Conservation (phyloP, 495 filamentous ascomycete species). For the Daldinia caldariorum region DNA sequence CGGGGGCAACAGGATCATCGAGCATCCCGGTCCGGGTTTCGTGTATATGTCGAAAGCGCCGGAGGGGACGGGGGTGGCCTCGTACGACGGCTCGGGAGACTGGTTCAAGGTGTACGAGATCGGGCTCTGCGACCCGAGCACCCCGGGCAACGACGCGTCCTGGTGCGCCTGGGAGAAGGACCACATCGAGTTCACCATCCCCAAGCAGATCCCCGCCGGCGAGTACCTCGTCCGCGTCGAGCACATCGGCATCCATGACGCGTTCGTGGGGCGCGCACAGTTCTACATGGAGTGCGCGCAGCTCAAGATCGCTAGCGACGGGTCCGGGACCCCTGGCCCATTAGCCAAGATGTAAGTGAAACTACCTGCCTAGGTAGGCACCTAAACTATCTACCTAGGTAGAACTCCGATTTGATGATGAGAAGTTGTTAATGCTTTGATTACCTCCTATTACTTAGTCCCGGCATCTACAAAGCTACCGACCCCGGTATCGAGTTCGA, state of each 20-base stretch:
- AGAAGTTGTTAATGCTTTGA: too few relatives aligned
- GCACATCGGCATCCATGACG: conserved; percentile 64
- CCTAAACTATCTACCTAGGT: too few relatives aligned
- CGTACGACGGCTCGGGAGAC: conserved; percentile 59
- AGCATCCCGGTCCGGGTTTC: conserved; percentile 59
- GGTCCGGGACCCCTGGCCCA: conserved; percentile 54
- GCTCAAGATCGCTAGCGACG: conserved; percentile 59
- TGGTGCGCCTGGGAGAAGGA: conserved; percentile 54
- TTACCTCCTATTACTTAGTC: conserved; percentile 32
- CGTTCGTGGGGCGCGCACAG: conserved; percentile 53
- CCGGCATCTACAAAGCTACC: conserved; percentile 59
- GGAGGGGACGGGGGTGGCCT: conserved; percentile 46
- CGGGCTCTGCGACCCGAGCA: conserved; percentile 30
- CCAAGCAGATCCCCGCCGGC: conserved; percentile 57
- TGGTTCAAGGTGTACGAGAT: conserved; percentile 63
- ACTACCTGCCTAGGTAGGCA: not conserved
- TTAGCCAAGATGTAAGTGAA: conserved; percentile 52
- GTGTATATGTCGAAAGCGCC: conserved; percentile 61
- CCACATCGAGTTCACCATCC: conserved; percentile 61
- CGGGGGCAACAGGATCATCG: conserved; percentile 57
- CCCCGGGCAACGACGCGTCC: conserved; percentile 44
- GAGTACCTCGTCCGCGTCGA: conserved; percentile 67
- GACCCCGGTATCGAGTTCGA: conserved; percentile 59
- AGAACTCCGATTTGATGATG: too few relatives aligned
- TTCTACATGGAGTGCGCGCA: conserved; percentile 64